Evolutionary conservation across 2,329 filamentous ascomycete genomes (phyloP), one percentile per base, ranked within the genome.

Genomic region (Xylaria sp.): DNA sequence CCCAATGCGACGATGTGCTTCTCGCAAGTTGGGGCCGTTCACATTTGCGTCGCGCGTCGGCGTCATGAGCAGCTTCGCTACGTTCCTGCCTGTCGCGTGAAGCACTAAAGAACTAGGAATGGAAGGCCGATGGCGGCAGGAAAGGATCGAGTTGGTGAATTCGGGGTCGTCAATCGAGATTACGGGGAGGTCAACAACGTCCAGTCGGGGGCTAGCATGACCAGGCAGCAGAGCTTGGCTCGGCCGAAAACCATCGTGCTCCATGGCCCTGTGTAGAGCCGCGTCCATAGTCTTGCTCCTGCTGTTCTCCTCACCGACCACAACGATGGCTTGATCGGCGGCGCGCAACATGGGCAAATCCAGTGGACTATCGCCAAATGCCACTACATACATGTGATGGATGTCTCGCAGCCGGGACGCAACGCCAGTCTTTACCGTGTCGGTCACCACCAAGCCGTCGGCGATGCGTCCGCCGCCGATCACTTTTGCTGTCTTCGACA

Each of bases 281-380:
- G 12, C 60, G 2, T 89, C 84, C 87, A 90, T 90, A 0, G 34
- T 81, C 46, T 80, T 83, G 75, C 86, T 90, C 61, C 87, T 81
- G 0, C 58, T 76, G 0, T 70, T 5, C 70, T 84, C 76, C 0
- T 85, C 77, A 0, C 87, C 86, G 2, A 88, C 86, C 0, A 91
- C 83, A 3, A 91, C 81, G 46, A 89, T 75, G 0, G 88, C 85
- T 65, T 84, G 67, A 71, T 90, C 77, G 0, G 89, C 89, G 41
- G 78, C 72, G 2, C 69, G 71, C 13, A 91, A 71, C 89, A 91
- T 91, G 0, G 79, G 76, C 20, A 91, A 48, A 71, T 91, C 89
- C 7, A 90, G 69, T 0, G 81, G 81, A 71, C 88, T 88, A 72
- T 90, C 88, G n/a, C 89, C 88, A 72, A 91, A 88, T 0, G 87